Percentiles rank a stretch among this genome's conserved stretches.
These are phyloP conservation scores for Marasmius oreades DNA, from an alignment of 1,284 basidiomycete genomes.

Conservation along the genomic window DNA sequence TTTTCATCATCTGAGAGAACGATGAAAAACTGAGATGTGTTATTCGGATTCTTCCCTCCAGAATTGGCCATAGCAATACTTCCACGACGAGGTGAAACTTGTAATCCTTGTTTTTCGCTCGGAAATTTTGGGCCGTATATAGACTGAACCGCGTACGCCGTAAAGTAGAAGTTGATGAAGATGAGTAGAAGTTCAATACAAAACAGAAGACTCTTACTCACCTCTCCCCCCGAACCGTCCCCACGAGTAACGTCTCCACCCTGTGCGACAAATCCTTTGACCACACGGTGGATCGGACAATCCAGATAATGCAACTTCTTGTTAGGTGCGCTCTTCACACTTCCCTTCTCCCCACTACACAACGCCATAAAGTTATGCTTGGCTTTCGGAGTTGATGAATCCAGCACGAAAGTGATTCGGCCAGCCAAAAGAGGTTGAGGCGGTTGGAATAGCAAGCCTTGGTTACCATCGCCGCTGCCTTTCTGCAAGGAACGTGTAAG, in stretches of 20 bases:
- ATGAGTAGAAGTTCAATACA: not conserved
- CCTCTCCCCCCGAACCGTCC: constrained; percentile 50
- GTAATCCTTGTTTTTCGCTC: constrained; percentile 45
- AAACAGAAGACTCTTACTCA: constrained; percentile 20
- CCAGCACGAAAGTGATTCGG: constrained; percentile 37
- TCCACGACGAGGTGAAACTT: constrained; percentile 33
- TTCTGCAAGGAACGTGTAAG: constrained; percentile 20
- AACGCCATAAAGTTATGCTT: constrained; percentile 43
- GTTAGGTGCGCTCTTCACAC: constrained; percentile 45
- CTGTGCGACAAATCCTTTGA: constrained; percentile 45
- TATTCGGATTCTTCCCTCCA: constrained; percentile 34
- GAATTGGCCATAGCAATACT: constrained; percentile 49
- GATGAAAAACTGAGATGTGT: constrained; percentile 49
- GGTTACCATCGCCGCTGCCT: constrained; percentile 20
- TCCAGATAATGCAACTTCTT: constrained; percentile 41
- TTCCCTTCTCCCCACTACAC: constrained; percentile 43
- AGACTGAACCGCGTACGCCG: constrained; percentile 32
- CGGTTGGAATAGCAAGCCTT: constrained; percentile 29
- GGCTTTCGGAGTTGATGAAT: constrained; percentile 37
- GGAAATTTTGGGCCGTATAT: constrained; percentile 49
- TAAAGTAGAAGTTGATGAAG: not conserved
- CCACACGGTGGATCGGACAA: constrained; percentile 42
- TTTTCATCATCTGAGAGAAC: constrained; percentile 38
- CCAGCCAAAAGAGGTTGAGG: constrained; percentile 33
- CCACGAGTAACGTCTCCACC: constrained; percentile 48